phyloP scores from a whole-genome alignment of 164 flowering plant genomes.

The Cinnamomum micranthum region DNA sequence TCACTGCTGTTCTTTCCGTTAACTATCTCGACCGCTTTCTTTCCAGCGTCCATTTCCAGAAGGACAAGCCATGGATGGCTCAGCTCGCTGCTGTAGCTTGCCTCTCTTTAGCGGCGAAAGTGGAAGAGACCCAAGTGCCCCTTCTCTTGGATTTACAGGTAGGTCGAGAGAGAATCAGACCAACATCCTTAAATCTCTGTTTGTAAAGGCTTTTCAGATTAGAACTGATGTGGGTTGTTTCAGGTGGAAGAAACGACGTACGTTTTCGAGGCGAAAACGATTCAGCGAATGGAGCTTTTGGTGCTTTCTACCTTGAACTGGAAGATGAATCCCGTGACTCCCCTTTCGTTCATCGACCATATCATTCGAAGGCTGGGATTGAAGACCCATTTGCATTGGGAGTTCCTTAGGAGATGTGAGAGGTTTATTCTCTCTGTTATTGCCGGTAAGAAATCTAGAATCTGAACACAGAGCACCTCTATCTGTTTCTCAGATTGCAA shows the following conservation, averaged over 20 bases:
- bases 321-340: constrained; percentile 87
- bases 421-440: constrained; percentile 42
- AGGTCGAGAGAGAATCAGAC: constrained; percentile 6
- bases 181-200: neutral
- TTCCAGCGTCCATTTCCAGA: constrained; percentile 36
- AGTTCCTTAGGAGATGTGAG: constrained; percentile 55
- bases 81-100: constrained; percentile 85
- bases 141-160: constrained; percentile 79
- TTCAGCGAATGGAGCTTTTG: constrained; percentile 85
- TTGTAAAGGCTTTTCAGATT: neutral
- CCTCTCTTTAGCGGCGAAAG: constrained; percentile 82
- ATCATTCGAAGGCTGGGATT: constrained; percentile 57
- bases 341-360: constrained; percentile 69
- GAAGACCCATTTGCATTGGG: constrained; percentile 42
- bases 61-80: constrained; percentile 80
- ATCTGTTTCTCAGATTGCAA: neutral
- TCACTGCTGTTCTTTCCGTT: constrained; percentile 70
- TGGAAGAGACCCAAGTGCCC: constrained; percentile 85
- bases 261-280: constrained; percentile 71
- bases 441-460: constrained; percentile 34
- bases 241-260: constrained; percentile 63
- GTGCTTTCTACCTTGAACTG: constrained; percentile 72
- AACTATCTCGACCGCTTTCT: constrained; percentile 76
- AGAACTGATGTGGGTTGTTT: constrained; percentile 3
- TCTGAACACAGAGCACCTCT: neutral